Conservation (phyloP, 2,329 filamentous ascomycete species). For the Dothidotthia symphoricarpi region DNA sequence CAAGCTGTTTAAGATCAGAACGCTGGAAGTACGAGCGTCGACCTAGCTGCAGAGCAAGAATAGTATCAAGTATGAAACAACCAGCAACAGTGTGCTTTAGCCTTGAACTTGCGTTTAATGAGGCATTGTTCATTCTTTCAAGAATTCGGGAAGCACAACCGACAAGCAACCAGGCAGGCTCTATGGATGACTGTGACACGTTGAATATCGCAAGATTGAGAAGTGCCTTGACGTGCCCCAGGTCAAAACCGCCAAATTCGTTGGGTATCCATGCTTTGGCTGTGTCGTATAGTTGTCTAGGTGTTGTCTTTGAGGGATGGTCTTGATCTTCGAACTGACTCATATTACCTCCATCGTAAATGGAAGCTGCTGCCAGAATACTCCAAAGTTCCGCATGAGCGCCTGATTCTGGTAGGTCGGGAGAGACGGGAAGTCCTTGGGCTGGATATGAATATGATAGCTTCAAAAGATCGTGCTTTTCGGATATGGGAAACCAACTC, state of each 20-base stretch:
- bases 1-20: conserved; percentile 50
- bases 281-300: conserved; percentile 25
- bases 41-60: conserved; percentile 55
- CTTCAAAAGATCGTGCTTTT: conserved; percentile 62
- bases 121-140: conserved; percentile 43
- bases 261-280: conserved; percentile 32
- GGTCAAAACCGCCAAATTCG: conserved; percentile 33
- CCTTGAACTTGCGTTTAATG: conserved; percentile 25
- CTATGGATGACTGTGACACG: conserved; percentile 57
- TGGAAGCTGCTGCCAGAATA: conserved; percentile 44
- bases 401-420: conserved; percentile 28
- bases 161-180: conserved; percentile 62
- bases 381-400: conserved; percentile 49
- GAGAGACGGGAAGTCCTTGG: conserved; percentile 37
- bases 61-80: conserved; percentile 62
- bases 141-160: conserved; percentile 62
- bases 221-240: conserved; percentile 45
- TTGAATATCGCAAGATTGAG: conserved; percentile 60
- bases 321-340: conserved; percentile 3
- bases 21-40: conserved; percentile 52
- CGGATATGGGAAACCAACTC: conserved; percentile 72
- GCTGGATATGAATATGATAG: conserved; percentile 56
- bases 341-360: conserved; percentile 21
- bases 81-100: conserved; percentile 52
- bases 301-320: conserved; percentile 7